Evolutionary conservation across 2,329 filamentous ascomycete species (phyloP), one percentile per base, ranked within the genome.

Genomic region (Plectosphaerella sp.): DNA sequence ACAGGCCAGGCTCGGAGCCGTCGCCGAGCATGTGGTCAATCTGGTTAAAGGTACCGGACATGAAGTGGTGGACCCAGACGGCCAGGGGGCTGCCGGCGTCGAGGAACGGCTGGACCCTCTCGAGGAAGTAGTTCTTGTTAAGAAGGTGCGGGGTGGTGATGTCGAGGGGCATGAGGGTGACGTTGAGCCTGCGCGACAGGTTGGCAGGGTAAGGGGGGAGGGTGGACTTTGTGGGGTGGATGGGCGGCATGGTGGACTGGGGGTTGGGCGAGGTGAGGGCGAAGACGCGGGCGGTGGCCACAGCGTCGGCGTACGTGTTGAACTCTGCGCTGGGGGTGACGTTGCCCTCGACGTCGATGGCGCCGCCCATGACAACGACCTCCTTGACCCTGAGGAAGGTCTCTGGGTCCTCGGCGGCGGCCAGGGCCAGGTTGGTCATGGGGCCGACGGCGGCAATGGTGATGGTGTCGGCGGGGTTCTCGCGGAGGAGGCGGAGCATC

Each of bases 331-430:
- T 82, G 2, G 94, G 93, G 45, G 84, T 86, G 63, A 89, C 84
- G 68, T 99, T 99, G 60, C 94, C 94, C 48, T 85, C 80, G 45
- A 84, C 73, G 54, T 88, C 78, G 50, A 99, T 81, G 22, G 89
- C 86, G 54, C 94, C 94, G 54, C 93, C 94, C 94, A 99, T 99
- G 46, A 97, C 89, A 4, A 96, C 87, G 3, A 99, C 81, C 69
- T 97, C 91, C 68, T 95, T 96, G 47, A 86, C 89, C 43, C 85
- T 84, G 51, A 99, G 77, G 68, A 99, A 97, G 0, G 91, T 87
- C 68, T 93, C 90, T 0, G 92, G 87, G 60, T 97, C 93, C 62
- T 91, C 84, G 14, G 91, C 86, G 3, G 94, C 92, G 3, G 94
- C 94, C 24, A 96, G 71, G 1, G 94, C 94, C 28, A 96, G 74